Base-by-base conservation (phyloP, 2,329 filamentous ascomycete species). In the Calonectria hongkongensis region DNA sequence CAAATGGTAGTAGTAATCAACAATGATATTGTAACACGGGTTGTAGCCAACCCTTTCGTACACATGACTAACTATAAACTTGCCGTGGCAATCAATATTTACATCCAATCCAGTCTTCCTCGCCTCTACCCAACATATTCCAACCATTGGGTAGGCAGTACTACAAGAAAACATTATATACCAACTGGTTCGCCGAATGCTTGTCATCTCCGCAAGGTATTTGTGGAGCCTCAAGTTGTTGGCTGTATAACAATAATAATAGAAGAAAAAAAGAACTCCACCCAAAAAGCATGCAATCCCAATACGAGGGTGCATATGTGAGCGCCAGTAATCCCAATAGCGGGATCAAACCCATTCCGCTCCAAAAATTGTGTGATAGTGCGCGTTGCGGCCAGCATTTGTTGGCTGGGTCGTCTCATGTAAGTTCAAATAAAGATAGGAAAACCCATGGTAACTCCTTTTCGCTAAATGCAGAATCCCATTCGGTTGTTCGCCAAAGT, bases 391-490 rank as follows among this genome's bases (percentile, higher is more conserved):
- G 51, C 70, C 67, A 47, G 63, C 64, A 21, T 47, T 66, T 36
- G 56, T 70, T 56, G 72, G 66, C 68, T 71, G 74, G 71, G 68
- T 62, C 63, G 68, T 67, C 66, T 43, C 72, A 56, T 73, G 73
- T 71, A 54, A 71, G 72, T 64, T 67, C 66, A 56, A 73, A 73
- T 68, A 71, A 76, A 72, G 71, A 78, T 73, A 73, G 75, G 72
- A 75, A 73, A 75, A 79, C 78, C 71, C 73, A 80, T 28, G 73
- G 80, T 76, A 84, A 85, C 82, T 82, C 83, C 83, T 78, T 77
- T 81, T 79, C 82, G 83, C 82, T 84, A 80, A 80, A 84, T 85
- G 82, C 82, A 83, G 74, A 70, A 76, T 72, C 71, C 62, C 72
- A 71, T 47, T 64, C 70, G 47, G 68, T 70, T 65, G 58, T 73